Base-by-base conservation (phyloP, 2,329 filamentous ascomycete species). In the Talaromyces rugulosus region DNA sequence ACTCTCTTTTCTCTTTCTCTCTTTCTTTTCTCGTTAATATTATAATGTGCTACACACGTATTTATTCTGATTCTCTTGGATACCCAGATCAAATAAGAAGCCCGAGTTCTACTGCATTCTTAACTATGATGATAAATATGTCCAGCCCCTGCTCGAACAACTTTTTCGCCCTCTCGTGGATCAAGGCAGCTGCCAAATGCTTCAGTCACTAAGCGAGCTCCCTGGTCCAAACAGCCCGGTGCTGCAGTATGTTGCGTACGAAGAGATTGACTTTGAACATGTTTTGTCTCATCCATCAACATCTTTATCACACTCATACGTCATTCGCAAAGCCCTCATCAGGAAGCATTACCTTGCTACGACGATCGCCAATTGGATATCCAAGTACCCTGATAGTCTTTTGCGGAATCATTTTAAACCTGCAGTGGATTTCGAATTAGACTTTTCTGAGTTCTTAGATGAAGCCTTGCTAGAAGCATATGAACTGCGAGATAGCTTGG, bases 361-460 rank as follows among this genome's bases (percentile, higher is more conserved):
- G 23, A 97, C 93, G 0, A 85, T 96, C 27, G 85, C 90, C 54
- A 89, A 90, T 72, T 98, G 93, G 92, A 81, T 90, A 5, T 87
- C 88, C 44, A 99, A 99, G 75, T 83, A 95, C 68, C 92, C 94
- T 0, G 76, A 82, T 0, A 91, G 88, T 9, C 75, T 88, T 5
- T 81, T 99, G 12, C 82, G 80, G 62, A 78, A 80, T 1, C 89
- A 95, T 70, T 86, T 96, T 60, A 90, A 91, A 73, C 85, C 88
- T 1, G 87, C 87, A 51, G 91, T 96, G 65, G 87, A 91, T 50
- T 96, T 99, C 68, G 95, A 99, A 76, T 83, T 99, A 7, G 95
- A 99, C 75, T 99, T 95, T 72, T 92, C 93, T 1, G 95, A 99
- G 78, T 99, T 98, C 71, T 80, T 99, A 14, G 95, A 98, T 66